These are phyloP conservation scores for Alliaria petiolata DNA, from an alignment of 345 rosid genomes.

Conservation along the genomic window DNA sequence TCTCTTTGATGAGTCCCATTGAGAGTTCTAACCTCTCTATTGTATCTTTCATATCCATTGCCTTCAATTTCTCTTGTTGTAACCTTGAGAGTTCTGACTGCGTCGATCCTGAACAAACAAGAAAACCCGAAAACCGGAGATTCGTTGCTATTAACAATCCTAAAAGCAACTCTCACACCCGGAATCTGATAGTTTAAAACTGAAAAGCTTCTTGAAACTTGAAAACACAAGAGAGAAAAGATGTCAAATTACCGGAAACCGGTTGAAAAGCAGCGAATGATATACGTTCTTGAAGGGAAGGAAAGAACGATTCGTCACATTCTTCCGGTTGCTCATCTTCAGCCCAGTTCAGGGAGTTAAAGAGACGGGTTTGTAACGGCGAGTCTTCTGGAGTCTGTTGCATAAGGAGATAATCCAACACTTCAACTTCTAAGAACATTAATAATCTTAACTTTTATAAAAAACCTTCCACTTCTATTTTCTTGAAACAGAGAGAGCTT, in stretches of 20 bases:
- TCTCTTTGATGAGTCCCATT: conserved; percentile 46
- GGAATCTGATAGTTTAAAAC: neutral
- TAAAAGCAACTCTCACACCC: neutral
- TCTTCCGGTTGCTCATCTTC: conserved; percentile 46
- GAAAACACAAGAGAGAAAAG: neutral
- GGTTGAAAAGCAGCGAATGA: conserved; percentile 76
- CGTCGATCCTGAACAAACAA: conserved; percentile 47
- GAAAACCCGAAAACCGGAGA: neutral
- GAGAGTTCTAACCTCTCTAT: conserved; percentile 54
- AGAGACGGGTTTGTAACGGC: conserved; percentile 53
- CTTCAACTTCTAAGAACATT: conserved; percentile 1
- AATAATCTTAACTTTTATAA: neutral
- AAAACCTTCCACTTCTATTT: neutral
- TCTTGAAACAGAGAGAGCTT: neutral
- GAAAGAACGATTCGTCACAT: conserved; percentile 54
- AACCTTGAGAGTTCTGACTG: conserved; percentile 55
- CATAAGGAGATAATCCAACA: conserved; percentile 18
- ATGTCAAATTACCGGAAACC: conserved; percentile 42
- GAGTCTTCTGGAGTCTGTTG: conserved; percentile 55
- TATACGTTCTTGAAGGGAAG: conserved; percentile 56
- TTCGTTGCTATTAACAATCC: neutral
- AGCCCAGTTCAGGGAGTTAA: conserved; percentile 63
- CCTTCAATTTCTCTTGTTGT: conserved; percentile 55
- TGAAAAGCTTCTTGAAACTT: neutral
- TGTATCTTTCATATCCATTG: conserved; percentile 67